phyloP scores from a whole-genome alignment of 495 filamentous ascomycete species.

The Schizothecium vesticola region DNA sequence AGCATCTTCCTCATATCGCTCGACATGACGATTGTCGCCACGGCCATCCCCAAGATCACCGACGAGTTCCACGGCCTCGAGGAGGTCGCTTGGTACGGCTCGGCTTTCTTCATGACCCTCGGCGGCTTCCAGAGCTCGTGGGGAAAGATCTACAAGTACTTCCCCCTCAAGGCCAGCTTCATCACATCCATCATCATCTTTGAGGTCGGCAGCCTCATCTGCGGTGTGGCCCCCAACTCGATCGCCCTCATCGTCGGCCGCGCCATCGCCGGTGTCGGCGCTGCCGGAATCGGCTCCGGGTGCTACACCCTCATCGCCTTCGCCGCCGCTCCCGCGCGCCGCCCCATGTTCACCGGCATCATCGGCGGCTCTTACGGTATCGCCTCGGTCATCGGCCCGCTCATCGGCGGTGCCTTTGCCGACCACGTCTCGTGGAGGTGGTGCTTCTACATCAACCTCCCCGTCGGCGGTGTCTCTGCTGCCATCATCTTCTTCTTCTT shows the following conservation, averaged over 20 bases:
- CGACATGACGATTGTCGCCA: slow-evolving; percentile 50
- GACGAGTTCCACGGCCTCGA: slow-evolving; percentile 41
- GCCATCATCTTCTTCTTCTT: slow-evolving; percentile 51
- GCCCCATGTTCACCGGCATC: slow-evolving; percentile 46
- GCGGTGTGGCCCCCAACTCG: slow-evolving; percentile 52
- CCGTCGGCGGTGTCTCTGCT: slow-evolving; percentile 59
- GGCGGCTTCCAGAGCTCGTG: slow-evolving; percentile 35
- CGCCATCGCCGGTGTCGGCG: slow-evolving; percentile 50
- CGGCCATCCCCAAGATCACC: slow-evolving; percentile 42
- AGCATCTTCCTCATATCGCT: slow-evolving; percentile 47
- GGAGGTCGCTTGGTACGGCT: slow-evolving; percentile 50
- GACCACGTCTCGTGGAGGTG: slow-evolving; percentile 50
- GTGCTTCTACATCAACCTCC: slow-evolving; percentile 78
- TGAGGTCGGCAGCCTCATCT: slow-evolving; percentile 50
- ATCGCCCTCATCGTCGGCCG: slow-evolving; percentile 52
- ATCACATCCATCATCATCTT: slow-evolving; percentile 43
- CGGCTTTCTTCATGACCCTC: slow-evolving; percentile 35
- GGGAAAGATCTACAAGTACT: slow-evolving; percentile 39
- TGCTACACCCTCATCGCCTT: slow-evolving; percentile 42
- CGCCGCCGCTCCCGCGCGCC: slow-evolving; percentile 37
- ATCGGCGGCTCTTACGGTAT: slow-evolving; percentile 43
- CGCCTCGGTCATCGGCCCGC: slow-evolving; percentile 35
- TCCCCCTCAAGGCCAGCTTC: slow-evolving; percentile 39
- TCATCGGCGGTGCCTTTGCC: slow-evolving; percentile 28
- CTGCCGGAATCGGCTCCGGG: slow-evolving; percentile 40